Evolutionary conservation across 768 basidiomycete genomes (phyloP).

Genomic region (Agaricus subrufescens): DNA sequence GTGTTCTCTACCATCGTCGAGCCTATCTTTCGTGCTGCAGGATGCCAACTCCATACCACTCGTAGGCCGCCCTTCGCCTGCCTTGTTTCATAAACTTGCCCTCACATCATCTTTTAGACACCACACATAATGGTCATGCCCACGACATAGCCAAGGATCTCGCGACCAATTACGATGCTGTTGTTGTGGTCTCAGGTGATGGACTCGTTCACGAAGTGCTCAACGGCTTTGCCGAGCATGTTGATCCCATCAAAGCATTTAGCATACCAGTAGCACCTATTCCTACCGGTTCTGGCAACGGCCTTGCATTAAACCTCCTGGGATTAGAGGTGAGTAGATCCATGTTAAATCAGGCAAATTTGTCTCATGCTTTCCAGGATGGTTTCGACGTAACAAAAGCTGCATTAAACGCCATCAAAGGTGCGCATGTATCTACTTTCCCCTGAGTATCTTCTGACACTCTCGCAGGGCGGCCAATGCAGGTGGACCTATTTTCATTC

Average conservation of each 20-base stretch:
- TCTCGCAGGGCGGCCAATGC: slow-evolving; percentile 60
- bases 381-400: slow-evolving; percentile 72
- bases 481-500: slow-evolving; percentile 75
- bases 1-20: slow-evolving; percentile 57
- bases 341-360: not conserved
- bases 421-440: slow-evolving; percentile 24
- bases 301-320: slow-evolving; percentile 64
- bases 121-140: slow-evolving; percentile 61
- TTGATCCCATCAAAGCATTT: slow-evolving; percentile 56
- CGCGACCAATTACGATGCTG: slow-evolving; percentile 59
- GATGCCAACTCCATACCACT: slow-evolving; percentile 56
- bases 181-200: slow-evolving; percentile 79
- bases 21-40: slow-evolving; percentile 68
- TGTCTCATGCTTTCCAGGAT: slow-evolving; percentile 33
- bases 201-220: slow-evolving; percentile 80
- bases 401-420: slow-evolving; percentile 77
- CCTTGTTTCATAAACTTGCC: not conserved
- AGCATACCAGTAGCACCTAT: slow-evolving; percentile 69
- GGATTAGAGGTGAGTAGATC: slow-evolving; percentile 49
- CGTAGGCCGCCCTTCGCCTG: slow-evolving; percentile 36
- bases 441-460: not conserved
- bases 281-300: slow-evolving; percentile 83
- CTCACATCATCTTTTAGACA: slow-evolving; percentile 38
- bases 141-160: slow-evolving; percentile 55
- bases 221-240: slow-evolving; percentile 75